Evolutionary conservation across 768 basidiomycete species (phyloP), one percentile per base, ranked within the genome.

Genomic region (Lactarius quietus): DNA sequence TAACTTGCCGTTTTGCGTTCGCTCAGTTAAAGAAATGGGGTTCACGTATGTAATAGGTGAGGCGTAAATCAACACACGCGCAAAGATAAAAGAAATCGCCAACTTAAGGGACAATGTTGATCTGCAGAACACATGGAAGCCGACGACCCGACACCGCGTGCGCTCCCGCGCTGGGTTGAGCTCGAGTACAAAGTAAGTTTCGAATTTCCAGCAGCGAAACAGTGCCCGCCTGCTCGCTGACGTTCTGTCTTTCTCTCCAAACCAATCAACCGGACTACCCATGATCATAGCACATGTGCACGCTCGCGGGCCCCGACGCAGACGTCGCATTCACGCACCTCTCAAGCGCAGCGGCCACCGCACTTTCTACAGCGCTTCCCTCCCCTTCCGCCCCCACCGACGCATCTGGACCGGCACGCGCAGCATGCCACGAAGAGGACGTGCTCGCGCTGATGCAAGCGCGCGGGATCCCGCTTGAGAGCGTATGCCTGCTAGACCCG

Each of bases 401-500:
- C n/a, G n/a, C n/a, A n/a, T n/a, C n/a, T n/a, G n/a, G n/a, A 58
- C 53, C 60, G 66, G 64, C 58, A 54, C 48, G 56, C 56, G 43
- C 55, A 72, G 76, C 17, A 29, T 84, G 81, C 54, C 81, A 86
- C 71, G 78, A 80, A 38, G 72, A 76, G 15, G 81, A 85, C 6
- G 80, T 94, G 0, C 71, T 86, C 26, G 81, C 86, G 3, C 76
- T 90, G n/a, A 83, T 94, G 75, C 76, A 81, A 57, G 66, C 52
- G 39, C 69, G 77, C 68, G 43, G 74, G 70, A 61, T 82, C 64
- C 61, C 80, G 0, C 73, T 87, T 5, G 80, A 85, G 0, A 82
- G 82, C 70, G 90, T 97, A 12, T 99, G 97, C 72, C 78, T 99
- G 18, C 83, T 99, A n/a, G 97, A 99, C 74, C 97, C 97, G 1